Percentiles rank a stretch among this genome's conserved stretches.
phyloP scores from a whole-genome alignment of 2,329 filamentous ascomycete genomes.

The Fusarium pseudograminearum region DNA sequence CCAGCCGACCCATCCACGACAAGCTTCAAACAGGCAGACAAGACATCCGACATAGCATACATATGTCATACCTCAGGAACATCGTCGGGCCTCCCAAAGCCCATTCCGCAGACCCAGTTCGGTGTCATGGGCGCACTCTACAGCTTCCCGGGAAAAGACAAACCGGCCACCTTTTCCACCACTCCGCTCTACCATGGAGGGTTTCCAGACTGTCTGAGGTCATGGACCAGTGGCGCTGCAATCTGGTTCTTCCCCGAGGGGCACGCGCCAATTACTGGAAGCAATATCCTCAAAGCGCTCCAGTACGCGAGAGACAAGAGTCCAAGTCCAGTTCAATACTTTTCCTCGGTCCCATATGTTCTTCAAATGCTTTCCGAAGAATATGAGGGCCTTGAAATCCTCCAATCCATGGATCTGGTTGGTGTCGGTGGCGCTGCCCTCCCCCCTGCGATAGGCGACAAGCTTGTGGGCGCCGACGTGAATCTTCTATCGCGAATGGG shows the following conservation, averaged over 20 bases:
- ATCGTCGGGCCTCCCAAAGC: conserved; percentile 71
- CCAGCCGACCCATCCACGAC: not conserved
- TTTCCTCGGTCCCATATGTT: conserved; percentile 72
- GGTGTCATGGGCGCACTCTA: conserved; percentile 68
- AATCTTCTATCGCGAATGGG: conserved; percentile 73
- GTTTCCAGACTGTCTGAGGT: conserved; percentile 70
- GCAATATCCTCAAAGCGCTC: conserved; percentile 64
- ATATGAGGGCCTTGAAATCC: conserved; percentile 54
- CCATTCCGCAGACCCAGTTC: conserved; percentile 68
- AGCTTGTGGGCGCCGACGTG: conserved; percentile 62
- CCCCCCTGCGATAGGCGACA: conserved; percentile 63
- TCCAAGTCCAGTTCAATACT: conserved; percentile 61
- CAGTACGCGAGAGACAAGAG: conserved; percentile 49
- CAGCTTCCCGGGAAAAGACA: conserved; percentile 52
- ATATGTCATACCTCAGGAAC: conserved; percentile 74
- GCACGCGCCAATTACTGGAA: conserved; percentile 65
- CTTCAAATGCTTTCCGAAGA: conserved; percentile 65
- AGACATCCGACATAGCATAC: conserved; percentile 62
- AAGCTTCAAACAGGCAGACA: not conserved
- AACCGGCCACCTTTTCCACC: conserved; percentile 69
- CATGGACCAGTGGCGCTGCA: conserved; percentile 69
- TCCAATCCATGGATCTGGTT: conserved; percentile 69
- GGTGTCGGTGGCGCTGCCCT: conserved; percentile 73
- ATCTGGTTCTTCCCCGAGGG: conserved; percentile 73
- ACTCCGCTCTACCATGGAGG: conserved; percentile 76